phyloP scores from a whole-genome alignment of 768 basidiomycete genomes.

The Lactarius evosmus region DNA sequence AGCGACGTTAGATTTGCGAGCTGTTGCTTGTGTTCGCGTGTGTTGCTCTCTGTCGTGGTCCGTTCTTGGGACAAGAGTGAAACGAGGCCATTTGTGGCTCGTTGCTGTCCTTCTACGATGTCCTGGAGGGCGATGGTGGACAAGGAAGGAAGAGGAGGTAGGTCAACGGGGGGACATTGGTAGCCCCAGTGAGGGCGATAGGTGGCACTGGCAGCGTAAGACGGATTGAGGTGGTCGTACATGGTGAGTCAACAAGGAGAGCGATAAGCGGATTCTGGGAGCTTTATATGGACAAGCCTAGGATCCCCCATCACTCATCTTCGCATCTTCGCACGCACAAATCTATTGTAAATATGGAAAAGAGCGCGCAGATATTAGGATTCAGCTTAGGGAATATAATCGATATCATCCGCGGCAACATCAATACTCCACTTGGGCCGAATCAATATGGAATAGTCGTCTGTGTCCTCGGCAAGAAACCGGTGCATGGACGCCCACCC shows the following conservation, averaged over 20 bases:
- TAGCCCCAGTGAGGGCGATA: neutral
- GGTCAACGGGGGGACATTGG: constrained; percentile 4
- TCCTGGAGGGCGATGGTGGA: constrained; percentile 19
- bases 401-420: constrained; percentile 35
- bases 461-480: constrained; percentile 59
- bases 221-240: constrained; percentile 7
- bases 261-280: neutral
- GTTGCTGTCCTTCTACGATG: constrained; percentile 22
- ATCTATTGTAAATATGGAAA: neutral
- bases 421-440: constrained; percentile 80
- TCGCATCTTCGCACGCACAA: neutral
- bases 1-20: constrained; percentile 11
- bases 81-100: constrained; percentile 10
- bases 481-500: constrained; percentile 88
- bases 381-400: neutral
- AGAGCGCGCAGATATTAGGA: constrained; percentile 8
- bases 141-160: neutral
- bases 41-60: neutral
- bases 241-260: constrained; percentile 6
- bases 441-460: constrained; percentile 58
- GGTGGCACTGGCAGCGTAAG: neutral
- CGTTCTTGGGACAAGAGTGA: constrained; percentile 19
- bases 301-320: no score
- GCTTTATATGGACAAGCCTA: constrained; percentile 15
- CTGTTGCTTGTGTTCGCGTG: constrained; percentile 21